Base-by-base conservation (phyloP, 805 yeast species). In the Kluyveromyces dobzhanskii region DNA sequence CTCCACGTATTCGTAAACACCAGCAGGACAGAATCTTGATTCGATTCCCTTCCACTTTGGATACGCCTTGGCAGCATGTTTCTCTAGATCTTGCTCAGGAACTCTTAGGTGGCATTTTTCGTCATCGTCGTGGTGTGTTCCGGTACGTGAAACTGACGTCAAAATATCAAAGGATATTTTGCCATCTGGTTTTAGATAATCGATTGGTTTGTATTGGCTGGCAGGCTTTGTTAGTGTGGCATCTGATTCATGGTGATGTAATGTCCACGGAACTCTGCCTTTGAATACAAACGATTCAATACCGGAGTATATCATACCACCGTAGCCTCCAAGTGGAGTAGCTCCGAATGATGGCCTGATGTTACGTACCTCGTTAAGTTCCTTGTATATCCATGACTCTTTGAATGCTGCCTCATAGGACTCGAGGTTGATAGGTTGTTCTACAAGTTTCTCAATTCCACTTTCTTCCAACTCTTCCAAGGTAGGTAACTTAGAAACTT, bases 121-220 rank as follows among this genome's bases (percentile, higher is more conserved):
- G 59, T 87, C 87, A 53, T 92, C 97, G 56, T 85, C 88, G 59
- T 92, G 98, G 61, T 78, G 81, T 1, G 98, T 92, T 29, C 97
- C 98, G 0, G 98, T 90, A 56, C 98, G 73, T 12, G 94, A 82
- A 7, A 92, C 97, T n/a, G 92, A 83, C 1, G 98, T 92, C 52
- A 88, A 66, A 19, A 92, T 70, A 61, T 92, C 98, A 61, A 92
- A 92, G 0, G 97, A 80, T 37, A 92, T 69, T 51, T 76, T 75
- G n/a, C 92, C 92, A 62, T 92, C 98, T 9, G 97, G 97, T 61
- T 92, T 92, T 32, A 97, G 95, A 59, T 92, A 92, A 8, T 78
- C 84, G 40, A 87, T 88, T 19, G 85, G 85, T 44, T 67, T 59
- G 62, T 57, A 80, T 37, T 78, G 59, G 11, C 68, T 60, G 1